Conservation (phyloP, 2,329 filamentous ascomycete species). For the Fusarium stilboides region DNA sequence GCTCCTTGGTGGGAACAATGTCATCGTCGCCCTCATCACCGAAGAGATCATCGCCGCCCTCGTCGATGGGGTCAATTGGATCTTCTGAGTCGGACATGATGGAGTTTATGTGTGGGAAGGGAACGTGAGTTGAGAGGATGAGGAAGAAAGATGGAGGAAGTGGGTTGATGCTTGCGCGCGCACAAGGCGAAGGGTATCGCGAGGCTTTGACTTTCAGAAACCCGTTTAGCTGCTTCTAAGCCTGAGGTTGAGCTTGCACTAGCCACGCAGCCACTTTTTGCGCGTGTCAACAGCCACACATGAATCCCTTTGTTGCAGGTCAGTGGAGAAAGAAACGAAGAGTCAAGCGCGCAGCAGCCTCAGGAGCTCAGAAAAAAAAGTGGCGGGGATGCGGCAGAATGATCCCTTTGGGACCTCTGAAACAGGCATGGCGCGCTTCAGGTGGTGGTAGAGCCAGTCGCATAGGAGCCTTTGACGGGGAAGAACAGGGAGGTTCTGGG, state of each 20-base stretch:
- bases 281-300: slow-evolving; percentile 29
- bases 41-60: slow-evolving; percentile 74
- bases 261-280: slow-evolving; percentile 20
- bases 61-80: slow-evolving; percentile 66
- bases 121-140: background rate
- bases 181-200: slow-evolving; percentile 20
- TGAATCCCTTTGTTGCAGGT: slow-evolving; percentile 21
- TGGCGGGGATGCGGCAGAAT: slow-evolving; percentile 15
- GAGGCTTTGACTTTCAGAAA: slow-evolving; percentile 24
- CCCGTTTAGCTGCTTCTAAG: background rate
- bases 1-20: slow-evolving; percentile 70
- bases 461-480: slow-evolving; percentile 16
- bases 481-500: slow-evolving; percentile 29
- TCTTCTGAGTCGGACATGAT: slow-evolving; percentile 72
- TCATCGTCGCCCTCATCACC: slow-evolving; percentile 75
- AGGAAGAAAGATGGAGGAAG: slow-evolving; percentile 6
- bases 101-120: background rate
- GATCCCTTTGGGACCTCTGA: slow-evolving; percentile 18
- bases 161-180: slow-evolving; percentile 28
- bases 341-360: slow-evolving; percentile 31
- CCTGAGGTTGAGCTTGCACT: slow-evolving; percentile 37
- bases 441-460: slow-evolving; percentile 41
- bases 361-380: slow-evolving; percentile 28
- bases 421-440: slow-evolving; percentile 49
- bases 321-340: slow-evolving; percentile 27